Evolutionary conservation across 371 early-diverging fungal species (phyloP).

Genomic region (Choanephora cucurbitarum): DNA sequence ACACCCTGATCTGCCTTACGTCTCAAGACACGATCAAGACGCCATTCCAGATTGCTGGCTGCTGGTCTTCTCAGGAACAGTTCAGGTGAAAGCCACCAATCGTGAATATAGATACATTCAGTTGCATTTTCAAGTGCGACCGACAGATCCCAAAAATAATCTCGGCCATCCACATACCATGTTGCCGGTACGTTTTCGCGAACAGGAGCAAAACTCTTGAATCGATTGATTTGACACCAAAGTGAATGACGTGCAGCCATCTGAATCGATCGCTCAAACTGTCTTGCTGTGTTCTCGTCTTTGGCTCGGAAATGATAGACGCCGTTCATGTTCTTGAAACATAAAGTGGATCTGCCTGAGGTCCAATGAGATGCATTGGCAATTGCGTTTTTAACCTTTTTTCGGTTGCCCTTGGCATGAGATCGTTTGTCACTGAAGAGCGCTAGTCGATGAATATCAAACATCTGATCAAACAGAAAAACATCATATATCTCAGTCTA

Average conservation of each 20-base stretch:
- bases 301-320: conserved; percentile 56
- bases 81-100: conserved; percentile 82
- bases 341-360: conserved; percentile 35
- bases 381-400: conserved; percentile 32
- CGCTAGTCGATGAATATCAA: conserved; percentile 32
- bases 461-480: conserved; percentile 52
- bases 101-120: conserved; percentile 81
- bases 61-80: conserved; percentile 76
- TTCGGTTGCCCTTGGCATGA: conserved; percentile 7
- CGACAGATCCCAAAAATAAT: conserved; percentile 78
- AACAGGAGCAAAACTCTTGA: conserved; percentile 78
- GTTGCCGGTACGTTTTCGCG: conserved; percentile 56
- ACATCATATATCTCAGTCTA: conserved; percentile 53
- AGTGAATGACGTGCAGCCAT: conserved; percentile 35
- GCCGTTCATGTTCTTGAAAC: conserved; percentile 47
- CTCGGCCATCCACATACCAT: conserved; percentile 82
- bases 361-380: conserved; percentile 43
- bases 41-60: conserved; percentile 62
- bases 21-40: conserved; percentile 80
- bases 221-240: conserved; percentile 68
- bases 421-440: conserved; percentile 19
- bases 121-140: conserved; percentile 79
- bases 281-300: conserved; percentile 52
- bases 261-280: conserved; percentile 48
- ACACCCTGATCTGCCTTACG: conserved; percentile 87